These are phyloP conservation scores for Plasmodium coatneyi DNA, from an alignment of 169 alveolate genomes.

Conservation along the genomic window DNA sequence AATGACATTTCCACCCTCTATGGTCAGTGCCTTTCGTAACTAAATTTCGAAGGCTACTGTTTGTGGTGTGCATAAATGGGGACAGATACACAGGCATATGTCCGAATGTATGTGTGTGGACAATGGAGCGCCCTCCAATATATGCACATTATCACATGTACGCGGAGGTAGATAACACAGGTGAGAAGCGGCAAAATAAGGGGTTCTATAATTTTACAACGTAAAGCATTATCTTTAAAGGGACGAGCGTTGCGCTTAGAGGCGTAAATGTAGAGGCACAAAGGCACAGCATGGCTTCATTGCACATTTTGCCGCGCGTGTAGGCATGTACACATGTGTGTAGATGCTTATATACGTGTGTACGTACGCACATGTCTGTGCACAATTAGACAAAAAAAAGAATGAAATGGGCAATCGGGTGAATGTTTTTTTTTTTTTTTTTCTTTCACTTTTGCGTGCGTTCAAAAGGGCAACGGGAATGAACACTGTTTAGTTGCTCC, in stretches of 20 bases:
- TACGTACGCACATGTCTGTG: not conserved
- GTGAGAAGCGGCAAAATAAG: not conserved
- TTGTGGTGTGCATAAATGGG: not conserved
- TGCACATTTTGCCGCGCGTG: not conserved
- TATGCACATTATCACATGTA: not conserved
- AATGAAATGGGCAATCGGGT: not conserved
- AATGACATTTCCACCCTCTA: not conserved
- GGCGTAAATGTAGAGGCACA: not conserved
- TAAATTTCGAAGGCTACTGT: not conserved
- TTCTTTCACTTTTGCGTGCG: not conserved
- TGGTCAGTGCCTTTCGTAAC: not conserved
- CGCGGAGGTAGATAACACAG: not conserved
- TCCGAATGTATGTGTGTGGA: not conserved
- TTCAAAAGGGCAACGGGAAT: not conserved
- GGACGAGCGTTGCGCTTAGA: not conserved
- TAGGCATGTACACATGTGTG: conserved; percentile 3
- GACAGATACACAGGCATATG: not conserved
- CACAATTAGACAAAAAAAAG: conserved; percentile 26
- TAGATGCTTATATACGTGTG: not conserved
- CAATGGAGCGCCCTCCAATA: not conserved
- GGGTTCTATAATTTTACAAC: not conserved
- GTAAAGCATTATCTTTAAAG: conserved; percentile 7
- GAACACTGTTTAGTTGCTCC: not conserved
- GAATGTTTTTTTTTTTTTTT: not conserved
- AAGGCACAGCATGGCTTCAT: not conserved